Evolutionary conservation across 129 eudicot genomes (phyloP).

Genomic region (Flaveria ramosissima): DNA sequence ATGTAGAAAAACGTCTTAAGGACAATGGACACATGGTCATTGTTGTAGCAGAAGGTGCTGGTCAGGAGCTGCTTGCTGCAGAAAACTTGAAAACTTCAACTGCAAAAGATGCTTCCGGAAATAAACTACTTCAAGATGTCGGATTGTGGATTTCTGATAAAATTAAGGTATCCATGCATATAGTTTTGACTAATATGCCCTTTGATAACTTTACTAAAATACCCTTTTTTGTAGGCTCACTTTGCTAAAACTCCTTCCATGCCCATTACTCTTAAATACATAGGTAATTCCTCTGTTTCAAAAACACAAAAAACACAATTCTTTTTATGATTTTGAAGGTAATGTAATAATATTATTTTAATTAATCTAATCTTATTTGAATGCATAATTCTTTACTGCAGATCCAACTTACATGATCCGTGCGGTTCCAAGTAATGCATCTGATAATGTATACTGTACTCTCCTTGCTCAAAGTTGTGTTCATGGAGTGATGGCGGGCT

Average conservation of each 20-base stretch:
- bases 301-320: neutral
- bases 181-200: neutral
- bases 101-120: conserved; percentile 90
- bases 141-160: conserved; percentile 88
- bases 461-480: conserved; percentile 96
- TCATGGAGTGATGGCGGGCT: conserved; percentile 98
- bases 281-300: conserved; percentile 47
- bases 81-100: conserved; percentile 40
- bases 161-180: conserved; percentile 58
- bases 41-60: conserved; percentile 48
- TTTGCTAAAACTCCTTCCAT: conserved; percentile 47
- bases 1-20: conserved; percentile 43
- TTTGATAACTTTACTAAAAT: neutral
- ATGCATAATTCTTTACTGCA: conserved; percentile 36
- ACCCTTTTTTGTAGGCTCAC: conserved; percentile 53
- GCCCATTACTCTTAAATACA: conserved; percentile 76
- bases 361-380: neutral
- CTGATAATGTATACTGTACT: conserved; percentile 91
- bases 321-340: neutral
- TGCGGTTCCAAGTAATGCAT: conserved; percentile 90
- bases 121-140: conserved; percentile 81
- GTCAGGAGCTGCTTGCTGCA: conserved; percentile 73
- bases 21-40: conserved; percentile 47
- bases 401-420: conserved; percentile 98
- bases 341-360: neutral